Conservation (phyloP, 202 grass and related monocot species). For the Bolboschoenoplectus hybrid region DNA sequence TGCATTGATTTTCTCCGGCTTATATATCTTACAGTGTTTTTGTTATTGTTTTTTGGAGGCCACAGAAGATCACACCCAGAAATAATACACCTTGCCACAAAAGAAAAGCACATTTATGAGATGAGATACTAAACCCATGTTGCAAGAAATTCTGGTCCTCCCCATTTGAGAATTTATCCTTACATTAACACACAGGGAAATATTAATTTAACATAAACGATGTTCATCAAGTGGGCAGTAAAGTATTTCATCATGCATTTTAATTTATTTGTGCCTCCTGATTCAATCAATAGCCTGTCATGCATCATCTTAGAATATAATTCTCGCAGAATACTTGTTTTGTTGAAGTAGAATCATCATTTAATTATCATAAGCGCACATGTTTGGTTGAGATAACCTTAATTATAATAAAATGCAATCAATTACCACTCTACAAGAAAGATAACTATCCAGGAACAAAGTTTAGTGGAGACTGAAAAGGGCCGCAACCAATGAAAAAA, state of each 20-base stretch:
- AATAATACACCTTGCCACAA: constrained; percentile 43
- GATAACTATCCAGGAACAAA: background rate
- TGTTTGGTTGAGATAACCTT: background rate
- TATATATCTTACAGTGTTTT: background rate
- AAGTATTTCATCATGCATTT: background rate
- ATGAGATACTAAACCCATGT: constrained; percentile 74
- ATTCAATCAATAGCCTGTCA: background rate
- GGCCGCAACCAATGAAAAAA: no score
- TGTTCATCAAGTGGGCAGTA: background rate
- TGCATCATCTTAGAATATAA: background rate
- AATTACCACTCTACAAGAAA: background rate
- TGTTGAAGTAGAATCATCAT: background rate
- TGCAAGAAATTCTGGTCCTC: constrained; percentile 33
- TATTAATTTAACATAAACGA: background rate
- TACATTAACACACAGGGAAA: background rate
- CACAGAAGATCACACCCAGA: constrained; percentile 16
- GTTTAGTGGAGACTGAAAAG: no score
- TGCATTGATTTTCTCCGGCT: background rate
- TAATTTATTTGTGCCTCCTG: background rate
- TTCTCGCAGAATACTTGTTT: background rate
- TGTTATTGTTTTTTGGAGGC: background rate
- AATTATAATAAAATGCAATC: background rate
- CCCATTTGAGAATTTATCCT: constrained; percentile 23
- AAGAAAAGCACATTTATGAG: constrained; percentile 48
- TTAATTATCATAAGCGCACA: background rate